A percentile compares a stretch with the other conserved stretches of the same genome.
phyloP scores from a whole-genome alignment of 129 eudicot species.

The Centella asiatica region DNA sequence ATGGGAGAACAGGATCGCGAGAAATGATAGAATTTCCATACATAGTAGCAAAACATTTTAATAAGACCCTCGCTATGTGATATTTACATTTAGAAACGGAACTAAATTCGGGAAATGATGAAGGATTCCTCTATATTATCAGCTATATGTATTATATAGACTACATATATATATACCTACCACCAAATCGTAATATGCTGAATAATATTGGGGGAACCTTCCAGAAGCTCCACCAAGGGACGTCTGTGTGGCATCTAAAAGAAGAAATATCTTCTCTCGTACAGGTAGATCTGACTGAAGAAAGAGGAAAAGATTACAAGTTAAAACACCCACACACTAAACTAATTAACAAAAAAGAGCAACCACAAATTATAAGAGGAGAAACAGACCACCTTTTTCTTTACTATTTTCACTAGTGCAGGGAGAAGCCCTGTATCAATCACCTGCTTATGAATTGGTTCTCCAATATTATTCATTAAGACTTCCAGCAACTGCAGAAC shows the following conservation, averaged over 20 bases:
- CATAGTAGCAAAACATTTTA: not conserved
- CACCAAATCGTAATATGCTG: constrained; percentile 93
- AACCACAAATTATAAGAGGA: not conserved
- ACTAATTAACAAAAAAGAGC: not conserved
- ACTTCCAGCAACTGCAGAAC: constrained; percentile 70
- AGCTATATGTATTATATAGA: not conserved
- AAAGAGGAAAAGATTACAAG: not conserved
- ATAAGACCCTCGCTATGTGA: not conserved
- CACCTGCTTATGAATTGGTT: constrained; percentile 87
- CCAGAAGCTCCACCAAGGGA: constrained; percentile 99
- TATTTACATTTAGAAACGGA: not conserved
- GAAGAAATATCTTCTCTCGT: constrained; percentile 91
- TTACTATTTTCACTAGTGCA: constrained; percentile 77
- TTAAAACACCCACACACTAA: not conserved
- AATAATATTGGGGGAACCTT: constrained; percentile 82
- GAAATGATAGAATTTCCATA: not conserved
- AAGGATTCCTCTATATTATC: not conserved
- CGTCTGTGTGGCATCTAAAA: constrained; percentile 96
- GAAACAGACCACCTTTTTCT: constrained; percentile 63
- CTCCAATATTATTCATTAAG: constrained; percentile 94
- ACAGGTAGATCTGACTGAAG: constrained; percentile 71
- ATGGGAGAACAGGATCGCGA: not conserved
- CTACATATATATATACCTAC: constrained; percentile 43
- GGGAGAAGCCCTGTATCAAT: constrained; percentile 73
- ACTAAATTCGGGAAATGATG: not conserved